Evolutionary conservation across 176 grass and related monocot genomes (phyloP).

Genomic region (Aegilops longissima): DNA sequence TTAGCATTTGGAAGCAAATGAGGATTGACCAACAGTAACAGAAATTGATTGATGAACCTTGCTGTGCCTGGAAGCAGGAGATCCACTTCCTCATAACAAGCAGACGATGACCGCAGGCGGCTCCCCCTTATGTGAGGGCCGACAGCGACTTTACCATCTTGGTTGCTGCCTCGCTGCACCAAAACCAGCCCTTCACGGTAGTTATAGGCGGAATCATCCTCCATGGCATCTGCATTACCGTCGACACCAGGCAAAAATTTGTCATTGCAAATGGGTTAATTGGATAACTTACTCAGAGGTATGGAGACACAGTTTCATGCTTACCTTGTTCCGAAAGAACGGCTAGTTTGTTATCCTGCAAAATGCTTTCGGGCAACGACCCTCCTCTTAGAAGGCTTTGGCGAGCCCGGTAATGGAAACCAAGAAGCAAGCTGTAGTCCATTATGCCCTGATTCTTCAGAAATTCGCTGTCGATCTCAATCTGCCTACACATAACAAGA

Average conservation of each 20-base stretch:
- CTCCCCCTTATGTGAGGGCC: slow-evolving; percentile 91
- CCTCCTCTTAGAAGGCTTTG: slow-evolving; percentile 51
- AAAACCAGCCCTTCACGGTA: slow-evolving; percentile 78
- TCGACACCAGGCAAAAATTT: background rate
- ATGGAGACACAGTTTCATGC: background rate
- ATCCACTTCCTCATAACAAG: slow-evolving; percentile 94
- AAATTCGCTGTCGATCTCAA: slow-evolving; percentile 83
- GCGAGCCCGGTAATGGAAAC: slow-evolving; percentile 57
- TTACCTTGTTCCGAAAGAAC: slow-evolving; percentile 83
- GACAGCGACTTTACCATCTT: slow-evolving; percentile 69
- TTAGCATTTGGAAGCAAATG: background rate
- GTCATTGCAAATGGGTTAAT: background rate
- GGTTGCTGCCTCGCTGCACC: slow-evolving; percentile 62
- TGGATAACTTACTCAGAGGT: background rate
- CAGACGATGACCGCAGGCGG: slow-evolving; percentile 73
- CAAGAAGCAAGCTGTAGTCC: slow-evolving; percentile 33
- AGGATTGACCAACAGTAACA: background rate
- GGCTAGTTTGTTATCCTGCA: slow-evolving; percentile 54
- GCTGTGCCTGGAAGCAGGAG: slow-evolving; percentile 96
- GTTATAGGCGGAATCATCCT: slow-evolving; percentile 60
- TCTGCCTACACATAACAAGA: slow-evolving; percentile 57
- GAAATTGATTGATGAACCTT: slow-evolving; percentile 37
- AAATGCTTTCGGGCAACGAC: slow-evolving; percentile 39
- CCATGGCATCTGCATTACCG: slow-evolving; percentile 58
- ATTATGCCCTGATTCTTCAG: slow-evolving; percentile 82